Base-by-base conservation (phyloP, 345 rosid species). In the Sisymbrium irio region DNA sequence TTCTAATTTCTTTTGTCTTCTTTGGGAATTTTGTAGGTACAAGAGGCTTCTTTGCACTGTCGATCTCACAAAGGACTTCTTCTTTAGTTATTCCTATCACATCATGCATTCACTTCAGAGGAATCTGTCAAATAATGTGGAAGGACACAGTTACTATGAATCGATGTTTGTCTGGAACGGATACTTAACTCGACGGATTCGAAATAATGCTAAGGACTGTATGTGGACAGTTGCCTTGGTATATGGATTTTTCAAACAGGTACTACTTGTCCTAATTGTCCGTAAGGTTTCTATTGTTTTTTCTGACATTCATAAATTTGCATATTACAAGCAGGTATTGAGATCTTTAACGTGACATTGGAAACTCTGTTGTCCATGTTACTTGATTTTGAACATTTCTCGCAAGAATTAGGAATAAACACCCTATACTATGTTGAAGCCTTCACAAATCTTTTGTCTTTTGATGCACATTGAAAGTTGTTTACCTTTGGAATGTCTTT, bases 201-300 rank as follows among this genome's bases (percentile, higher is more conserved):
- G 86, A 64, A 77, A 78, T 64, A 85, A 67, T 42, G 88, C 90
- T 41, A 81, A 87, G 79, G 89, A 81, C 79, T 85, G 85, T 69
- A 61, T 79, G 71, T 95, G 99, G 99, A 89, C 99, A 17, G 91
- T 91, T 79, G 97, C 97, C 75, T 82, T 91, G 69, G 96, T 94
- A 1, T 82, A 94, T 81, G 98, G 98, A 74, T 94, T 89, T 80
- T 94, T 91, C 81, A 89, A 89, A 81, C 97, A 95, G 97, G 99
- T 95, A 85, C 65, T 53, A 19, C 63, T 63, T 74, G 9, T 54
- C 67, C 66, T 56, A 19, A 44, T 19, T 47, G 4, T 15, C 50
- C 56, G 17, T 22, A 32, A 20, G 32, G 61, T 63, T 63, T 45
- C 51, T 45, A 45, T 42, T 27, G 20, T 3, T 1, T 35, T 53